These are phyloP conservation scores for Sclerospora graminicola DNA, from an alignment of 352 stramenopile genomes.

Conservation along the genomic window DNA sequence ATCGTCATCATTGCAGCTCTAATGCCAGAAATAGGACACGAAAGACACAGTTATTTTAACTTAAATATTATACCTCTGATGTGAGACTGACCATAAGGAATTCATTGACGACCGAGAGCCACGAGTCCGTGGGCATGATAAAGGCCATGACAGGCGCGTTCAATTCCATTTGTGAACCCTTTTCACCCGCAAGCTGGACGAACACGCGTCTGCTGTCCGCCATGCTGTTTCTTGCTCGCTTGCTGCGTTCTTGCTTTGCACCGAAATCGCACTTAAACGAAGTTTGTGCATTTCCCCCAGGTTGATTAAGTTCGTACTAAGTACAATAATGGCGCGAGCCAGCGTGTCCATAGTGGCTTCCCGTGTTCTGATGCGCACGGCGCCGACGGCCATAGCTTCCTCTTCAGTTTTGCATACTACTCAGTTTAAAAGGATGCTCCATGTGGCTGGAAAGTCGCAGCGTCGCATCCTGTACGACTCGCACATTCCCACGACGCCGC, in stretches of 20 bases:
- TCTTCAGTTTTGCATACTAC: not conserved
- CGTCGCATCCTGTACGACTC: constrained; percentile 52
- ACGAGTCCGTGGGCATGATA: constrained; percentile 44
- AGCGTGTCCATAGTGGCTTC: too few relatives aligned
- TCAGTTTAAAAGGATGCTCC: constrained; percentile 1
- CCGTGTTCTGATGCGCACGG: not conserved
- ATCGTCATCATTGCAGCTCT: constrained; percentile 74
- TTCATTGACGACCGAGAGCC: constrained; percentile 60
- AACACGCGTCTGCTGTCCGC: constrained; percentile 54
- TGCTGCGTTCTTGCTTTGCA: not conserved
- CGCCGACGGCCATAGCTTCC: not conserved
- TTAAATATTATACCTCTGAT: too few relatives aligned
- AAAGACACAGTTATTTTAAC: too few relatives aligned
- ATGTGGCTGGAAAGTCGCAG: constrained; percentile 37
- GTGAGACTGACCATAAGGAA: constrained; percentile 58
- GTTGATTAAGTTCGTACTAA: too few relatives aligned
- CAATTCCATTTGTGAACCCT: constrained; percentile 14
- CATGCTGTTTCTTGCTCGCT: constrained; percentile 12
- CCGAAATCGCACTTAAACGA: constrained; percentile 11
- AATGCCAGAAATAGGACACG: not conserved
- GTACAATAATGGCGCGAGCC: too few relatives aligned
- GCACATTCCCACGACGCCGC: constrained; percentile 64
- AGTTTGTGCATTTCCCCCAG: not conserved
- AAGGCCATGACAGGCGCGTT: constrained; percentile 48
- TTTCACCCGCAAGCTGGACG: constrained; percentile 41